phyloP scores from a whole-genome alignment of 257 asterid genomes.

The Penstemon newberryi region DNA sequence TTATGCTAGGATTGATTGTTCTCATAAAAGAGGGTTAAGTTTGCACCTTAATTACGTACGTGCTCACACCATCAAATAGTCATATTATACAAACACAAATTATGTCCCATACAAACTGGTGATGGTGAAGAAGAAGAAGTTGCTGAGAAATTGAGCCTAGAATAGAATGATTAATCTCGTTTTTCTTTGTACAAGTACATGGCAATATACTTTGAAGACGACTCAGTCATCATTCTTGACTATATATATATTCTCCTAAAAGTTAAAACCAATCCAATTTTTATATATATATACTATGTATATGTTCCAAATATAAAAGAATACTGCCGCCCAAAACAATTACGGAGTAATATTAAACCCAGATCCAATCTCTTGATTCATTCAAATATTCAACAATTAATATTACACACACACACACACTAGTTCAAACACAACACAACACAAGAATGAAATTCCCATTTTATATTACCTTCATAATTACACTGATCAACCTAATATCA shows the following conservation, averaged over 20 bases:
- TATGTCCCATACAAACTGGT: too few relatives aligned
- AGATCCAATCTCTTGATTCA: neutral
- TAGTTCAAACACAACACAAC: neutral
- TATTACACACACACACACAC: neutral
- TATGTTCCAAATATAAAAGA: constrained; percentile 2
- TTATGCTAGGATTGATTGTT: too few relatives aligned
- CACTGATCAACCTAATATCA: constrained; percentile 14
- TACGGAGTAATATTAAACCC: neutral
- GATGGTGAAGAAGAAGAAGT: too few relatives aligned
- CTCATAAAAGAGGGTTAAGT: too few relatives aligned
- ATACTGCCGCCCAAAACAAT: neutral
- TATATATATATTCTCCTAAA: too few relatives aligned
- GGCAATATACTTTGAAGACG: neutral
- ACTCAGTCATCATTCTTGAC: constrained; percentile 13
- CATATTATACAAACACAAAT: too few relatives aligned
- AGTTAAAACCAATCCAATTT: neutral
- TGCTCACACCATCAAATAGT: too few relatives aligned
- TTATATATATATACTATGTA: neutral
- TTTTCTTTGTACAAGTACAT: too few relatives aligned
- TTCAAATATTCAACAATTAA: neutral
- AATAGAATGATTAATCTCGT: too few relatives aligned
- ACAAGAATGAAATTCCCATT: constrained; percentile 26
- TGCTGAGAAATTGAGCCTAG: too few relatives aligned
- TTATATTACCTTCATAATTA: neutral
- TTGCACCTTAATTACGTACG: too few relatives aligned